Conservation (phyloP, 78 protist species). For the Speleostelium caveatum region DNA sequence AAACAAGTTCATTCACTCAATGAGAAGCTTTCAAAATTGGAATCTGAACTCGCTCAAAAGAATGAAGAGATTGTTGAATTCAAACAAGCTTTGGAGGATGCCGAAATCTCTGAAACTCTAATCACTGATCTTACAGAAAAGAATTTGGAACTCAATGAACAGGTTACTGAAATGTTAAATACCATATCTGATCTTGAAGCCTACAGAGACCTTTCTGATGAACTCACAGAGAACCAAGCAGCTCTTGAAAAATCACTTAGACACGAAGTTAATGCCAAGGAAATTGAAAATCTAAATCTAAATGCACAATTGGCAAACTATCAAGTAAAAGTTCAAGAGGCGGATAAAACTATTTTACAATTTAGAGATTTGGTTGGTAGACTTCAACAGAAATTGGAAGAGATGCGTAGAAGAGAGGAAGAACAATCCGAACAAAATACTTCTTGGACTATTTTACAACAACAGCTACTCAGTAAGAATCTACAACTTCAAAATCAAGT, state of each 20-base stretch:
- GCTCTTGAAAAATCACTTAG: slow-evolving; percentile 70
- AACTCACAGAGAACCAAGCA: slow-evolving; percentile 67
- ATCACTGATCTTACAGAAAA: slow-evolving; percentile 67
- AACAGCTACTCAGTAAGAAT: slow-evolving; percentile 45
- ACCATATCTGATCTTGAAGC: slow-evolving; percentile 67
- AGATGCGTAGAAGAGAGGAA: slow-evolving; percentile 58
- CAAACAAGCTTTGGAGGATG: slow-evolving; percentile 75
- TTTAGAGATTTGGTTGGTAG: slow-evolving; percentile 64
- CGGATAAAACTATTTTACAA: slow-evolving; percentile 50
- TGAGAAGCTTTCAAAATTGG: slow-evolving; percentile 49
- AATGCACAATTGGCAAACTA: slow-evolving; percentile 60
- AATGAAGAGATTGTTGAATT: slow-evolving; percentile 46
- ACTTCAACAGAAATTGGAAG: slow-evolving; percentile 63
- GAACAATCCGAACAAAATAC: slow-evolving; percentile 49
- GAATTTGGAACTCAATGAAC: slow-evolving; percentile 60
- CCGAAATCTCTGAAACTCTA: slow-evolving; percentile 22
- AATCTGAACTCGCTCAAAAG: slow-evolving; percentile 29
- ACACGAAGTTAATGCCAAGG: slow-evolving; percentile 36
- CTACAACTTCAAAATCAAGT: slow-evolving; percentile 66
- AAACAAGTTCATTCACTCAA: slow-evolving; percentile 7
- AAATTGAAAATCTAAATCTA: slow-evolving; percentile 57
- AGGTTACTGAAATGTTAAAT: slow-evolving; percentile 34
- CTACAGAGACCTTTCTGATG: slow-evolving; percentile 58
- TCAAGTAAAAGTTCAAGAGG: slow-evolving; percentile 39
- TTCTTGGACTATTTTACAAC: slow-evolving; percentile 43